phyloP scores from a whole-genome alignment of 345 rosid genomes.

The Aegle marmelos region DNA sequence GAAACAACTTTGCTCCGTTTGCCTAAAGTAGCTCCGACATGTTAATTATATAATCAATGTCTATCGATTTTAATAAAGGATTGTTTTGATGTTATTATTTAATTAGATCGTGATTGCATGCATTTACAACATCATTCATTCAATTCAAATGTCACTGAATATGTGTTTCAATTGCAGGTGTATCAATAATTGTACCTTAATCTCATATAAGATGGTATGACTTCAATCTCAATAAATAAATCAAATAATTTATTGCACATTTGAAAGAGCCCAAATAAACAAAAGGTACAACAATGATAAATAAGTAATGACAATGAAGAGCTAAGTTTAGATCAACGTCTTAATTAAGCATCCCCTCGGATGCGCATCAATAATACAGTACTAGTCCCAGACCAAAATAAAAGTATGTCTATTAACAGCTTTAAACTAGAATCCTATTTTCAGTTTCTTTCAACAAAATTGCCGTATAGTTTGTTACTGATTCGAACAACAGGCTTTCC shows the following conservation, averaged over 20 bases:
- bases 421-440: conserved; percentile 10
- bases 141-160: too few relatives aligned
- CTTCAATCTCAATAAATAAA: neutral
- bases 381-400: neutral
- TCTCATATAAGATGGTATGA: neutral
- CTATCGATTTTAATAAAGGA: too few relatives aligned
- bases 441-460: neutral
- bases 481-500: conserved; percentile 57
- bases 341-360: conserved; percentile 3
- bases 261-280: neutral
- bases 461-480: conserved; percentile 3
- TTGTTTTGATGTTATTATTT: too few relatives aligned
- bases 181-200: neutral
- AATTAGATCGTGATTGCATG: too few relatives aligned
- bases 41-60: too few relatives aligned
- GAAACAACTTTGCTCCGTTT: too few relatives aligned
- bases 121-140: too few relatives aligned
- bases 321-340: neutral
- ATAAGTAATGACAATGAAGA: neutral
- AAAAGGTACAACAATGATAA: neutral
- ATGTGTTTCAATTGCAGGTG: too few relatives aligned
- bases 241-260: conserved; percentile 2
- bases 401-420: neutral
- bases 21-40: too few relatives aligned
- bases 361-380: neutral